These are phyloP conservation scores for Russula virescens DNA, from an alignment of 768 basidiomycete species.

Conservation along the genomic window DNA sequence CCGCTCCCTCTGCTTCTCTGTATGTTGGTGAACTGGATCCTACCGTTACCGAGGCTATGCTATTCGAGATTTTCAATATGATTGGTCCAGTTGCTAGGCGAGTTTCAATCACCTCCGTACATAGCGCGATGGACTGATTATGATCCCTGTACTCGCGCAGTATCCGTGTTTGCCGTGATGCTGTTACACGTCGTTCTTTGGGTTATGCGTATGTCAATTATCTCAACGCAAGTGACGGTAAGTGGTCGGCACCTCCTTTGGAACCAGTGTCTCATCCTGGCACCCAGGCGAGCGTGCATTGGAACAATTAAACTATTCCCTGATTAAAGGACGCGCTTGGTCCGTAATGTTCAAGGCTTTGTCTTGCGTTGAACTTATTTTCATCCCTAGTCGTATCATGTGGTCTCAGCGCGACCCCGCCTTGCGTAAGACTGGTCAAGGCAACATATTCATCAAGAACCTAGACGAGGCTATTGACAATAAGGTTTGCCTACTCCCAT, in stretches of 20 bases:
- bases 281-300: slow-evolving; percentile 87
- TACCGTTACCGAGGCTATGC: slow-evolving; percentile 97
- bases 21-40: slow-evolving; percentile 99
- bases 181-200: slow-evolving; percentile 97
- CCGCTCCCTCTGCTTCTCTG: slow-evolving; percentile 84
- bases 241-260: slow-evolving; percentile 26
- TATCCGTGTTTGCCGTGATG: slow-evolving; percentile 99
- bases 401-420: slow-evolving; percentile 99
- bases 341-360: slow-evolving; percentile 33
- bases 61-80: slow-evolving; percentile 99
- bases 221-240: slow-evolving; percentile 90
- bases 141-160: slow-evolving; percentile 35
- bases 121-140: slow-evolving; percentile 11
- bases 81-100: slow-evolving; percentile 98
- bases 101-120: slow-evolving; percentile 27
- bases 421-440: slow-evolving; percentile 98
- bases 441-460: slow-evolving; percentile 99
- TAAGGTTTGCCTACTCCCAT: slow-evolving; percentile 50
- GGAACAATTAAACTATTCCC: slow-evolving; percentile 98
- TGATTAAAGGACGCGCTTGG: slow-evolving; percentile 98
- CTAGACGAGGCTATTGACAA: slow-evolving; percentile 96
- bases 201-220: slow-evolving; percentile 99
- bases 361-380: slow-evolving; percentile 2
- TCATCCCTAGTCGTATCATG: slow-evolving; percentile 88
- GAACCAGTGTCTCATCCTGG: slow-evolving; percentile 13